Base-by-base conservation (phyloP, 805 yeast genomes). In the Teunomyces aglyptinius region DNA sequence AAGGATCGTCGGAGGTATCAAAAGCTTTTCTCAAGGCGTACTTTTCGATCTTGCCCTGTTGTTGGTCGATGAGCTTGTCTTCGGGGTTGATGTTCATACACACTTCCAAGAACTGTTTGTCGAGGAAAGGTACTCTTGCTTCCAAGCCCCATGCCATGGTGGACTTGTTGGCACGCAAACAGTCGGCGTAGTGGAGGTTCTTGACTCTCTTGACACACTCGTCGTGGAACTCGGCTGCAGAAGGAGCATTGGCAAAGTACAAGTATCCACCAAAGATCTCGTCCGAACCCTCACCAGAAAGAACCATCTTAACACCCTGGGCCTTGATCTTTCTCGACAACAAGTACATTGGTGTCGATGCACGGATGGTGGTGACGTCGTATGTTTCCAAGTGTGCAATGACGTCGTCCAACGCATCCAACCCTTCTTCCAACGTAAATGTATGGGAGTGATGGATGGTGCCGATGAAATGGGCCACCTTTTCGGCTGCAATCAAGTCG, bases 111-210 rank as follows among this genome's bases (percentile, higher is more conserved):
- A 94, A 94, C 67, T 84, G 79, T 75, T 84, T 88, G 75, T 94
- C 99, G 74, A 94, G 81, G 87, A 94, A 94, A 57, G 99, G 99
- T 57, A 94, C 99, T 75, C 99, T 87, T 51, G 99, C 99, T 76
- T 94, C 99, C 54, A 94, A 81, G 70, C 99, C 99, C 99, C 99
- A 94, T 38, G 99, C 98, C 97, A 94, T 89, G 49, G 99, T 94
- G 28, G 97, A 91, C 76, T 94, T 94, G 87, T 94, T 94, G 55
- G 99, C 99, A 73, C 99, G 86, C 67, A 94, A 76, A 77, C 98
- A 92, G 76, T 94, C 99, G 51, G 98, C 89, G 58, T 83, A 83
- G 72, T 94, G 97, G 73, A 94, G 80, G 92, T 94, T 91, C 80
- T 94, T 89, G 60, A 94, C 97, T 70, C 99, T 82, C 76, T 86